Evolutionary conservation across 2,329 filamentous ascomycete genomes (phyloP).

Genomic region (Teratosphaeria destructans): DNA sequence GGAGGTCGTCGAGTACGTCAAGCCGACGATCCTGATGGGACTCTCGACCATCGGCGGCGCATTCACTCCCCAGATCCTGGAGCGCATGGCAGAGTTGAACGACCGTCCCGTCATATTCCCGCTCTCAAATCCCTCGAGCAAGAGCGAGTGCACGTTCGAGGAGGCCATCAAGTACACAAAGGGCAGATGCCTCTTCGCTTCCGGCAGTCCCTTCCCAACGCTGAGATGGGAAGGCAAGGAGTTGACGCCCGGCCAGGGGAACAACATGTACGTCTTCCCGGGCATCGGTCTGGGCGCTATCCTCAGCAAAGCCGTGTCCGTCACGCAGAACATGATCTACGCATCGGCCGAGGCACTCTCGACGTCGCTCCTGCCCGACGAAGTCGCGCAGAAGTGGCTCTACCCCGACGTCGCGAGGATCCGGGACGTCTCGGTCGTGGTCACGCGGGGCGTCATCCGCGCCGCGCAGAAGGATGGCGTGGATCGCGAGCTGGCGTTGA

Average conservation of each 20-base stretch:
- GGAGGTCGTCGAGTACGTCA: conserved; percentile 87
- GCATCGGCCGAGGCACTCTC: conserved; percentile 76
- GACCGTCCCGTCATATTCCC: conserved; percentile 72
- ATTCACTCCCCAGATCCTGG: conserved; percentile 80
- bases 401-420: conserved; percentile 86
- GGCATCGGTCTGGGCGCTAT: conserved; percentile 91
- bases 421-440: conserved; percentile 74
- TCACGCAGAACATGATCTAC: conserved; percentile 97
- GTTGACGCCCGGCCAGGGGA: conserved; percentile 51
- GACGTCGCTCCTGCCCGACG: conserved; percentile 66
- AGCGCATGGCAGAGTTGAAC: conserved; percentile 49
- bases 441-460: conserved; percentile 88
- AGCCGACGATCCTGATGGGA: conserved; percentile 89
- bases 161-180: conserved; percentile 86
- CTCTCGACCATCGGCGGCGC: conserved; percentile 89
- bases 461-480: conserved; percentile 69
- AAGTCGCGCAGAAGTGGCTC: conserved; percentile 72
- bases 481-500: conserved; percentile 48
- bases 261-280: conserved; percentile 91
- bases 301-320: conserved; percentile 70
- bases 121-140: conserved; percentile 88
- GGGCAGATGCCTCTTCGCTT: conserved; percentile 85
- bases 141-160: conserved; percentile 96
- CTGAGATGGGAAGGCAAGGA: conserved; percentile 39
- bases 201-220: conserved; percentile 79